Percentiles rank a stretch among this genome's conserved stretches.
Conservation (phyloP, 2,329 filamentous ascomycete genomes). For the Diaporthe ilicicola region DNA sequence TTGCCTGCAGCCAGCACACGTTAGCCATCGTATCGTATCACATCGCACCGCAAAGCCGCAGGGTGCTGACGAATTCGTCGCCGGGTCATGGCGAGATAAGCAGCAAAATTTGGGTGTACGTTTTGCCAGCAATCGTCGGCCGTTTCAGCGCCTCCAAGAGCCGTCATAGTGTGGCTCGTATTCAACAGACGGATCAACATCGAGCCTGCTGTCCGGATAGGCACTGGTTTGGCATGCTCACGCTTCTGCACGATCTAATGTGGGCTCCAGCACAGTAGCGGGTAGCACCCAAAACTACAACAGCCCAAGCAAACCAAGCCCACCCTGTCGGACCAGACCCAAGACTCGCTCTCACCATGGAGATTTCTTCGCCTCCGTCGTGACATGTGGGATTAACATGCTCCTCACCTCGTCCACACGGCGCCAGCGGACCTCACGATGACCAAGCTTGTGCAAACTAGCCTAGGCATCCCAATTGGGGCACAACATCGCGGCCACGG, state of each 20-base stretch:
- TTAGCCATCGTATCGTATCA: not conserved
- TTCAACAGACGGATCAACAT: slow-evolving; percentile 11
- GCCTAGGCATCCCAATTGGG: not conserved
- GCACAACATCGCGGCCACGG: not conserved
- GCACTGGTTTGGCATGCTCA: not conserved
- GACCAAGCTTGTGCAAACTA: not conserved
- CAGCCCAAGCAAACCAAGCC: slow-evolving; percentile 17
- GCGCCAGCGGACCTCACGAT: not conserved
- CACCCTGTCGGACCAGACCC: not conserved
- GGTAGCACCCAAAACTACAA: slow-evolving; percentile 5
- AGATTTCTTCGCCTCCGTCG: not conserved
- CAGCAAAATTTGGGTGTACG: not conserved
- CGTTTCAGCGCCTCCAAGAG: slow-evolving; percentile 12
- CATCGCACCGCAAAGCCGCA: slow-evolving; percentile 10
- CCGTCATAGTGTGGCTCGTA: slow-evolving; percentile 27
- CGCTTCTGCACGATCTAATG: slow-evolving; percentile 31
- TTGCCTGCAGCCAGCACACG: not conserved
- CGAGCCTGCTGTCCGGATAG: slow-evolving; percentile 14
- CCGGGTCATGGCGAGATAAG: slow-evolving; percentile 11
- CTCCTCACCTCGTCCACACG: not conserved
- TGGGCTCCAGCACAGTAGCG: not conserved
- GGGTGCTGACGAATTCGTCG: slow-evolving; percentile 11
- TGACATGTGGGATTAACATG: not conserved
- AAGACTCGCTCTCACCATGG: not conserved
- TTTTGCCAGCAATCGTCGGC: slow-evolving; percentile 5